Evolutionary conservation across 192 early-diverging fungal genomes (phyloP).

Genomic region (Coemansia sp.): DNA sequence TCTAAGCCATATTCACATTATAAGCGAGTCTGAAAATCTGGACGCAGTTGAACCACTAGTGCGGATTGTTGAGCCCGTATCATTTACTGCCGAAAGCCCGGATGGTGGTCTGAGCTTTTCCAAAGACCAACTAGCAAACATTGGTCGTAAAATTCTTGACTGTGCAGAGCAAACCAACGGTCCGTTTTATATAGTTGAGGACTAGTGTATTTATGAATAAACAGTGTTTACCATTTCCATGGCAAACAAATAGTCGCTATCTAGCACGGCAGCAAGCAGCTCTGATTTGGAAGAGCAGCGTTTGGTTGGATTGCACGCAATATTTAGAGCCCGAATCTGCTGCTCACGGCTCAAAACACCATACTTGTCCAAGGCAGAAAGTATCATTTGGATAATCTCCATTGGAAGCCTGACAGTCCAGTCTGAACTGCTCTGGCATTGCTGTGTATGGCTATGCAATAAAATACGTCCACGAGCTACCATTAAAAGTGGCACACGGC

Average conservation of each 20-base stretch:
- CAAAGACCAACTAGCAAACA: background rate
- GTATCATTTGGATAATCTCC: slow-evolving; percentile 17
- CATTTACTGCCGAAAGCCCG: slow-evolving; percentile 13
- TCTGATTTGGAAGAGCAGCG: slow-evolving; percentile 3
- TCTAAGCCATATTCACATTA: slow-evolving; percentile 31
- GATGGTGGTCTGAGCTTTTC: slow-evolving; percentile 11
- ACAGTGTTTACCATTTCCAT: slow-evolving; percentile 8
- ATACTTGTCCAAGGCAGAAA: slow-evolving; percentile 16
- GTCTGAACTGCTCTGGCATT: background rate
- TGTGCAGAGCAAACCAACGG: slow-evolving; percentile 24
- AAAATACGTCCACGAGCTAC: slow-evolving; percentile 30
- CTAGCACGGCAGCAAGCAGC: slow-evolving; percentile 19
- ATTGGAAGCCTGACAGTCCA: slow-evolving; percentile 15
- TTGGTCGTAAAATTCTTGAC: slow-evolving; percentile 17
- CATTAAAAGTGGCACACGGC: slow-evolving; percentile 31
- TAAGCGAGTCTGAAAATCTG: slow-evolving; percentile 21
- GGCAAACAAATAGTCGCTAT: slow-evolving; percentile 19
- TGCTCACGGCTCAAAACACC: slow-evolving; percentile 17
- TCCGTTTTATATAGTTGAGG: slow-evolving; percentile 29
- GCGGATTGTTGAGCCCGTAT: slow-evolving; percentile 31
- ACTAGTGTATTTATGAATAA: slow-evolving; percentile 13
- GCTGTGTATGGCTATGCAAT: slow-evolving; percentile 5
- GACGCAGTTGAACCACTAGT: slow-evolving; percentile 23
- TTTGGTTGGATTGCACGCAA: slow-evolving; percentile 8
- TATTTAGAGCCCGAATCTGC: slow-evolving; percentile 11